Evolutionary conservation across 495 filamentous ascomycete genomes (phyloP).

Genomic region (Tuber microsphaerosporum): DNA sequence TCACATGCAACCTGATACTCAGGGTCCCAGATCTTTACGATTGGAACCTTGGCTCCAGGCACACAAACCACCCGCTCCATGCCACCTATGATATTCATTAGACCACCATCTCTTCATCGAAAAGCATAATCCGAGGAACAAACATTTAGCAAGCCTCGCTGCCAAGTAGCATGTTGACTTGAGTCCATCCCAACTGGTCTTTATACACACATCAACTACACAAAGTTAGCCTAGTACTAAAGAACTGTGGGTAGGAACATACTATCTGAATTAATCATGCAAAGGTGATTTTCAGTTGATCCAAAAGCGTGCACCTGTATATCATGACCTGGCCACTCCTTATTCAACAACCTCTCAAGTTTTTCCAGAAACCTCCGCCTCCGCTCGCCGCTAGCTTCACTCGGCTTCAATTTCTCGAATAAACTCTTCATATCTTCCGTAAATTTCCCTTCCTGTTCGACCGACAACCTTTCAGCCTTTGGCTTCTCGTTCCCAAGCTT

Average conservation of each 20-base stretch:
- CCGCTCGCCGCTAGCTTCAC: conserved; percentile 66
- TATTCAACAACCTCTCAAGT: conserved; percentile 75
- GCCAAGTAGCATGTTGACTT: conserved; percentile 84
- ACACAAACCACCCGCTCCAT: conserved; percentile 95
- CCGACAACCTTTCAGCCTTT: conserved; percentile 59
- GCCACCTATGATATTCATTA: conserved; percentile 56
- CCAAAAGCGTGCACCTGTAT: conserved; percentile 92
- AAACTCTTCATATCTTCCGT: conserved; percentile 73
- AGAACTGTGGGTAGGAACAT: conserved; percentile 40
- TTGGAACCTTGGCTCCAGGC: conserved; percentile 88
- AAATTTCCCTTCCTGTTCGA: conserved; percentile 69
- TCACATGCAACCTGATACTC: conserved; percentile 86
- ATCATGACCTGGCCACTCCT: conserved; percentile 82
- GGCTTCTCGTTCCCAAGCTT: conserved; percentile 60
- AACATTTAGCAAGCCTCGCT: conserved; percentile 74
- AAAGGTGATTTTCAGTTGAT: conserved; percentile 90
- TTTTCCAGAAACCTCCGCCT: conserved; percentile 71
- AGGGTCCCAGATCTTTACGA: conserved; percentile 98
- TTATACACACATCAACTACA: conserved; percentile 94
- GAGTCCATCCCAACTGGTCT: conserved; percentile 73
- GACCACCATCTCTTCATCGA: background rate
- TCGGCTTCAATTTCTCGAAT: conserved; percentile 79
- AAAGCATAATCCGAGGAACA: conserved; percentile 37
- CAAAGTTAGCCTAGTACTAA: conserved; percentile 33
- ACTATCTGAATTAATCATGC: conserved; percentile 96